Base-by-base conservation (phyloP, 1,284 basidiomycete genomes). In the Phaffia rhodozyma region DNA sequence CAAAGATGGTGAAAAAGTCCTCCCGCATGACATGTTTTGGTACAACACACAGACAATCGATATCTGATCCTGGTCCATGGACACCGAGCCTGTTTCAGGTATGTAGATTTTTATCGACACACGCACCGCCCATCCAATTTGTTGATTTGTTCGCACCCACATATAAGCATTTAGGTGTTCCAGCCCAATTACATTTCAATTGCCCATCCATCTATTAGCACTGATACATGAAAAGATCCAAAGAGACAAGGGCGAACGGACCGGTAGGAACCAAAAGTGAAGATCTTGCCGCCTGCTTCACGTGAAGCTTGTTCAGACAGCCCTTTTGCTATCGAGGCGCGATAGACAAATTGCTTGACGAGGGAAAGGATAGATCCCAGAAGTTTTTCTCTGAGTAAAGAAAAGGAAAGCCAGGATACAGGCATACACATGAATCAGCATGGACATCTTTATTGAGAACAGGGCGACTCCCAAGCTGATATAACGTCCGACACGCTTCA, bases 41-140 rank as follows among this genome's bases (percentile, higher is more conserved):
- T 34, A 96, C 96, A 32, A 98, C 94, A 74, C 92, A 92, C 47
- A 99, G 80, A n/a, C 93, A 97, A 79, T 99, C 94, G 74, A 99
- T 97, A 84, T 98, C 94, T 55, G 87, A 83, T 11, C 91, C 90
- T 47, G 96, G 94, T 18, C 91, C 91, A 75, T 98, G 96, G 20
- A 98, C 94, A 64, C 94, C 94, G 53, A 99, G 80, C 69, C 79
- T 77, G 62, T 20, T 7, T 55, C 23, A 49, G 20, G 43, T 27
- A 47, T 32, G 38, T 29, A 64, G 38, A 16, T 43, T 7, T 43
- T 7, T 43, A 16, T 43, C 38, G 38, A 43, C 38, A 43, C 38
- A 43, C 13, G 13, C 38, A 43, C 38, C 38, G 38, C 7, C 38
- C 38, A 43, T 43, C 5, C 5, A 16, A 16, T 43, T 16, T 18